Evolutionary conservation across 768 basidiomycete genomes (phyloP), one percentile per base, ranked within the genome.

Genomic region (Basidioascus undulatus): DNA sequence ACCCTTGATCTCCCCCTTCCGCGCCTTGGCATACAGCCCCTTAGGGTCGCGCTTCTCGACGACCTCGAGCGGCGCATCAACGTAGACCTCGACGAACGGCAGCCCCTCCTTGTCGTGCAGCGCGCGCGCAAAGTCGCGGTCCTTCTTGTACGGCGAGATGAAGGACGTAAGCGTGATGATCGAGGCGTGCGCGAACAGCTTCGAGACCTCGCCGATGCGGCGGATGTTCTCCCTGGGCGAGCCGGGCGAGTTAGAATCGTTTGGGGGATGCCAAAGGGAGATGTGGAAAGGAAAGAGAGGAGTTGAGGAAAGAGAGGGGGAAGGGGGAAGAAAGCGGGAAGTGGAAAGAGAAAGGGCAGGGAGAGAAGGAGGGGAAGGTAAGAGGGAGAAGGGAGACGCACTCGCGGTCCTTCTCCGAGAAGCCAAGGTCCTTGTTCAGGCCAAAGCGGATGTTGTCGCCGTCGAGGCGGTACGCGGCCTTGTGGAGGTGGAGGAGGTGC

Each of bases 181-280:
- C 25, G 71, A 75, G 3, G 86, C 70, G 52, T 87, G 80, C 16
- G 86, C 72, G 58, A 98, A 92, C 32, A 96, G 65, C 57, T 83
- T 86, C 35, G 92, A 75, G 37, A 98, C 87, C 73, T 98, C 89
- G 49, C 86, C 83, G 46, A 96, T 92, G 42, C 92, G 68, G 39
- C 92, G 75, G 54, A 98, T 96, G 61, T 98, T 87, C 60, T 92
- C 82, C 47, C n/a, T n/a, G n/a, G n/a, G n/a, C n/a, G n/a, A n/a
- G n/a, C n/a, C n/a, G n/a, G n/a, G n/a, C 23, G 28, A n/a, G 33
- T 30, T 18, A 37, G 26, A 21, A 28, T 23, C 3, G 6, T 30
- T 15, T 12, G 9, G 13, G 12, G 35, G 19, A 31, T 30, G 18
- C 6, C 23, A 15, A 15, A 19, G 37, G n/a, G 7, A 18, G 35